Base-by-base conservation (phyloP, 2,329 filamentous ascomycete species). In the Penicillium sp. region DNA sequence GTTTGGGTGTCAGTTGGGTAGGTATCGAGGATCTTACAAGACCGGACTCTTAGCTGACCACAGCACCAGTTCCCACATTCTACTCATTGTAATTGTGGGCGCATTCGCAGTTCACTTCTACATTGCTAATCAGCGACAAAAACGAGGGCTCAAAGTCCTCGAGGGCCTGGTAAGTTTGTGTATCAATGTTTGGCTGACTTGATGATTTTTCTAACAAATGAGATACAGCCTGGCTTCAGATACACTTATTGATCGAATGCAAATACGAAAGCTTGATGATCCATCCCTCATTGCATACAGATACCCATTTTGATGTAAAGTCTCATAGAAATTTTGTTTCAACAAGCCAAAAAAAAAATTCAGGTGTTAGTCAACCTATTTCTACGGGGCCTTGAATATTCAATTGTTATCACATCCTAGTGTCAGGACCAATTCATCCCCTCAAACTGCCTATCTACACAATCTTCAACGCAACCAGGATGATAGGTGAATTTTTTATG, bases 1-100 rank as follows among this genome's bases (percentile, higher is more conserved):
- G 80, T 88, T 13, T 88, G 84, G 84, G 78, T 87, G 13, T 85
- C 82, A 11, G 85, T 88, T 53, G 84, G 81, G 67, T 74, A 51
- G 57, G 64, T 61, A 18, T 13, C 2, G 11, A 7, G 16, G 4
- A 26, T 26, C 13, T 16, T 11, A 47, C 11, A 19, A 35, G 10
- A 7, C 14, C 16, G 11, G 10, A 10, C 16, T 26, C 7, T n/a
- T 26, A 3, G 9, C 44, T 53, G 13, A 53, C 29, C 19, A 8
- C 5, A n/a, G 27, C 9, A 1, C 14, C 4, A 71, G 81, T n/a
- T 84, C 80, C 2, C 82, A 85, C 61, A 72, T 84, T n/a, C 59
- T 84, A 51, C 83, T 85, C 55, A 80, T 86, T 53, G 74, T 56
- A 1, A 74, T 84, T 27, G 78, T 86, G 13, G 75, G 63, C 0